Evolutionary conservation across 1,284 basidiomycete genomes (phyloP), one percentile per base, ranked within the genome.

Genomic region (Apiotrichum veenhuisii): DNA sequence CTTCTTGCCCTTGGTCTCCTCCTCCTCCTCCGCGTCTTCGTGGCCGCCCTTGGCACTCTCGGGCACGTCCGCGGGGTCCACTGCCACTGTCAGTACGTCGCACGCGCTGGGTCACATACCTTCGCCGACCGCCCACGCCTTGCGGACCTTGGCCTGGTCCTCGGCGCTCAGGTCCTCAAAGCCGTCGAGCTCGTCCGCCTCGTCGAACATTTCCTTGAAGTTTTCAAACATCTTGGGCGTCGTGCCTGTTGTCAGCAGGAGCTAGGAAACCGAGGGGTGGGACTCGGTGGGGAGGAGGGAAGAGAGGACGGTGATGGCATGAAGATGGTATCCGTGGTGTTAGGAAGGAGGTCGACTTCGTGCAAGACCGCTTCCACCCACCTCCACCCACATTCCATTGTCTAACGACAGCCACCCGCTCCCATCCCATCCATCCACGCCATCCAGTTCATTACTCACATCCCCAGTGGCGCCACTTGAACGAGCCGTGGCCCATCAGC

Each of bases 21-120:
- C 57, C n/a, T 55, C 52, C 34, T 61, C 57, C 11, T 55, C 50
- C 27, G 44, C 38, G 52, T 58, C 44, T 26, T 36, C 57, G 56
- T 47, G 37, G 48, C 54, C 34, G 36, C 18, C n/a, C 55, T 79
- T 80, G 1, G 89, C 89, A 18, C 78, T 79, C 34, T 83, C 84
- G 2, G 89, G 89, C 30, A 91, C 83, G 66, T 91, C 89, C 63
- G 85, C 88, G 18, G 85, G 84, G 14, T 84, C 88, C 50, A 91
- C 87, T 70, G 47, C 27, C 5, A 2, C 30, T 30, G 40, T 44
- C 33, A 50, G 50, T 18, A 20, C 43, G 27, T 5, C 12, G n/a
- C 15, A 30, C 9, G 27, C 3, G n/a, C 36, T 7, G 25, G 22
- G 26, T 11, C 7, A 62, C 66, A 17, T 30, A 73, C 71, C 70